A percentile compares a stretch with the other conserved stretches of the same genome.
These are phyloP conservation scores for Diutina sp. DNA, from an alignment of 1,139 yeast species.

Conservation along the genomic window DNA sequence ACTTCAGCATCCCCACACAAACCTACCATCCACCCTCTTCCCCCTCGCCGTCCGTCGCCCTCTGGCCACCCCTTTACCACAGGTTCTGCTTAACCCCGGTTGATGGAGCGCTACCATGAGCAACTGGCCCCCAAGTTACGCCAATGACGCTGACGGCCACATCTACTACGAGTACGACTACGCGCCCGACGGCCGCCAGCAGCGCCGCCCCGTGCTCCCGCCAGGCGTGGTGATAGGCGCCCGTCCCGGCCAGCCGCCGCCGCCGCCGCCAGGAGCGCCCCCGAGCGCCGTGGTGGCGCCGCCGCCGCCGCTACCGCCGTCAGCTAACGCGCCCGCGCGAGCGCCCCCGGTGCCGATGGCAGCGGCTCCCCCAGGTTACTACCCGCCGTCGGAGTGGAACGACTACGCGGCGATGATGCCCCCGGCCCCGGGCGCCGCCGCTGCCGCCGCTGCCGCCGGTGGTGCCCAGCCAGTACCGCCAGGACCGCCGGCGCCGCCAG, in stretches of 20 bases:
- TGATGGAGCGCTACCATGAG: neutral
- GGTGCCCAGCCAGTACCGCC: too few species aligned
- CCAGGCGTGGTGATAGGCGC: neutral
- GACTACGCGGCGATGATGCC: too few species aligned
- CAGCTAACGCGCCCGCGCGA: too few species aligned
- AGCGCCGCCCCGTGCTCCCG: neutral
- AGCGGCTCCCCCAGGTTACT: neutral
- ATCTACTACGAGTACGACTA: neutral
- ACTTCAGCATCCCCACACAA: neutral
- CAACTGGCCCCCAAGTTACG: neutral
- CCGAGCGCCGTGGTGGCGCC: neutral
- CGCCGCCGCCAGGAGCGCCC: neutral
- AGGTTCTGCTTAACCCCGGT: neutral
- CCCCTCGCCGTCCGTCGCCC: neutral
- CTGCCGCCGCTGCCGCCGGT: too few species aligned
- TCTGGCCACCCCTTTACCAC: neutral
- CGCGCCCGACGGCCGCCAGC: neutral
- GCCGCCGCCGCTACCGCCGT: too few species aligned
- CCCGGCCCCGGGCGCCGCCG: too few species aligned
- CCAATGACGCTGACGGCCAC: neutral
- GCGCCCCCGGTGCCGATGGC: neutral
- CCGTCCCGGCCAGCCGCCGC: neutral
- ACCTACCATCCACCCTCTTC: too few species aligned
- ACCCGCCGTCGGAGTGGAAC: too few species aligned
- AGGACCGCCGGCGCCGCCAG: too few species aligned